Evolutionary conservation across 148 eudicot genomes (phyloP), one percentile per base, ranked within the genome.

Genomic region (Heliamphora exappendiculata): DNA sequence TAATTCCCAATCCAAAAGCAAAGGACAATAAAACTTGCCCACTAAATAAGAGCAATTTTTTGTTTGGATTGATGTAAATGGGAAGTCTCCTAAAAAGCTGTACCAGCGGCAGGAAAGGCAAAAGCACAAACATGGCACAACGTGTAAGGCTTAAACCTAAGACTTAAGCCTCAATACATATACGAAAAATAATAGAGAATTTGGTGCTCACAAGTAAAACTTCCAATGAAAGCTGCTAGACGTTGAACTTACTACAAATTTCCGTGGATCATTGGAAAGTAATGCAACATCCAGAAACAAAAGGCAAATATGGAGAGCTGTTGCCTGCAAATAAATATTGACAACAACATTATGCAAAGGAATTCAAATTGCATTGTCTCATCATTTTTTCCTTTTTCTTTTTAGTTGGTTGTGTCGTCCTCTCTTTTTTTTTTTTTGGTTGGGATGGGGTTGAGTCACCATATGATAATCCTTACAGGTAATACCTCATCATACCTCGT

Each of bases 261-360:
- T 90, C 49, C 84, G 81, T 47, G 93, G 90, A 82, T 86, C 88
- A 49, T 84, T 84, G n/a, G 88, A 87, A 68, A 78, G 85, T 41
- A 94, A 81, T 59, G 95, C 86, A 85, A 84, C 90, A 81, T 94
- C 97, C 84, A 94, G 85, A 76, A 90, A 84, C 81, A 94, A 82
- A 63, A 91, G 89, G 89, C 98, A 94, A 71, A 94, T 82, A 80
- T 86, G 92, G 77, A 84, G 87, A 77, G 94, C 94, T 67, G 86
- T 85, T n/a, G 83, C 90, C 98, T 94, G 94, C 74, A 72, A 14
- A 62, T 20, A 66, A 64, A 78, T 44, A 72, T 74, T 37, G 47
- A 26, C 28, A 39, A 49, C 67, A 45, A 47, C 64, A 55, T 26
- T 41, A 55, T 66, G 37, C 34, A 33, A 45, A 72, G 42, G 22